Percentiles rank a stretch among this genome's conserved stretches.
Conservation (phyloP, 768 basidiomycete genomes). For the Hygrocybe coccinea region DNA sequence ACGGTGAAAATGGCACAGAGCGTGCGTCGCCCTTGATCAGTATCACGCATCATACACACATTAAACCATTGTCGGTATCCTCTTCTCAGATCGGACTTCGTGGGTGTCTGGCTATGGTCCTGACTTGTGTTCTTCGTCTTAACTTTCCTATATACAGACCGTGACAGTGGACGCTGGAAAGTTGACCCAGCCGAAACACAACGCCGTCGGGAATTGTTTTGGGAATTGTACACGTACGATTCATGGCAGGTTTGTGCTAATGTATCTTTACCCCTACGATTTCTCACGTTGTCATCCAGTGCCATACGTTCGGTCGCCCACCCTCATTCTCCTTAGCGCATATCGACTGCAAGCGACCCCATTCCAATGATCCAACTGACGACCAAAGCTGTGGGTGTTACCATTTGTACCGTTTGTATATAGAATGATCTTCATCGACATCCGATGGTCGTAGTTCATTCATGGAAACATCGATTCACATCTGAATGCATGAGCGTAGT, state of each 20-base stretch:
- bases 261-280: background rate
- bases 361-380: slow-evolving; percentile 42
- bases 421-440: slow-evolving; percentile 46
- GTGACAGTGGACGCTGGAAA: slow-evolving; percentile 67
- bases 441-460: slow-evolving; percentile 57
- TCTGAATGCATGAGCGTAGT: slow-evolving; percentile 59
- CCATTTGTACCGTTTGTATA: slow-evolving; percentile 64
- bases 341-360: slow-evolving; percentile 62
- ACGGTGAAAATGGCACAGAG: slow-evolving; percentile 68
- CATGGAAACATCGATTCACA: slow-evolving; percentile 67
- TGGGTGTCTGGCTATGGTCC: slow-evolving; percentile 33
- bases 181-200: slow-evolving; percentile 54
- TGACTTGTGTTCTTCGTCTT: slow-evolving; percentile 1
- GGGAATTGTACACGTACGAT: slow-evolving; percentile 56
- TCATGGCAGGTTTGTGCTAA: slow-evolving; percentile 39
- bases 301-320: slow-evolving; percentile 64
- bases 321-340: slow-evolving; percentile 65
- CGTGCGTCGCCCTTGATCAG: slow-evolving; percentile 37
- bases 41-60: background rate
- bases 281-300: slow-evolving; percentile 23
- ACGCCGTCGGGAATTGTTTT: slow-evolving; percentile 61
- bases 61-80: slow-evolving; percentile 12
- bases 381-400: slow-evolving; percentile 54
- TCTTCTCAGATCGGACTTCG: slow-evolving; percentile 59
- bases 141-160: slow-evolving; percentile 39